A percentile compares a stretch with the other conserved stretches of the same genome.
These are phyloP conservation scores for Parastagonospora nodorum DNA, from an alignment of 2,329 filamentous ascomycete species.

Conservation along the genomic window DNA sequence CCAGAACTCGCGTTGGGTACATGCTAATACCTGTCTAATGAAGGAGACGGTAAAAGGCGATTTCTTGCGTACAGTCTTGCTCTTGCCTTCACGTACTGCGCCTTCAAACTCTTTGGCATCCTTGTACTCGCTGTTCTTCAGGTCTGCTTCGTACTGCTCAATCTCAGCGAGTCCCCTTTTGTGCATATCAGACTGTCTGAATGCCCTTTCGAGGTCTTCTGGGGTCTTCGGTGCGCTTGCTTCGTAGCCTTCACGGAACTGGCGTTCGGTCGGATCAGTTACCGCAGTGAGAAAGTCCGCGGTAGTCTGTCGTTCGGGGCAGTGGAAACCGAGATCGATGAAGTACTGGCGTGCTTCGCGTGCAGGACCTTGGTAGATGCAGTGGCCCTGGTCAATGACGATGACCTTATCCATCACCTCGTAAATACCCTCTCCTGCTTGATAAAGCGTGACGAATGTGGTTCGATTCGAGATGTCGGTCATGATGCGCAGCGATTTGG, in stretches of 20 bases:
- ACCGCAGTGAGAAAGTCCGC: conserved; percentile 79
- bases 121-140: conserved; percentile 61
- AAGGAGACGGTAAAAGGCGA: conserved; percentile 80
- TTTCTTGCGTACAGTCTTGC: conserved; percentile 67
- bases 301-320: conserved; percentile 68
- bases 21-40: conserved; percentile 70
- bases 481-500: conserved; percentile 77
- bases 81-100: conserved; percentile 69
- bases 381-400: conserved; percentile 73
- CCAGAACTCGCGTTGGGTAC: conserved; percentile 76
- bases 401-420: conserved; percentile 80
- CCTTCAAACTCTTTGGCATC: conserved; percentile 70
- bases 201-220: conserved; percentile 70
- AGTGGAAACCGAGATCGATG: conserved; percentile 66
- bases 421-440: conserved; percentile 72
- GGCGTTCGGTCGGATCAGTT: conserved; percentile 73
- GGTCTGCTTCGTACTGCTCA: conserved; percentile 61
- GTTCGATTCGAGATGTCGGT: conserved; percentile 76
- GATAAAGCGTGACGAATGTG: conserved; percentile 73
- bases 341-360: conserved; percentile 69
- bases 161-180: conserved; percentile 66
- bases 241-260: conserved; percentile 64
- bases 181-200: conserved; percentile 67
- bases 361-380: conserved; percentile 69
- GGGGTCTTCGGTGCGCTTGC: conserved; percentile 70